Conservation (phyloP, 306 rosid species). For the Glycine latifolia region DNA sequence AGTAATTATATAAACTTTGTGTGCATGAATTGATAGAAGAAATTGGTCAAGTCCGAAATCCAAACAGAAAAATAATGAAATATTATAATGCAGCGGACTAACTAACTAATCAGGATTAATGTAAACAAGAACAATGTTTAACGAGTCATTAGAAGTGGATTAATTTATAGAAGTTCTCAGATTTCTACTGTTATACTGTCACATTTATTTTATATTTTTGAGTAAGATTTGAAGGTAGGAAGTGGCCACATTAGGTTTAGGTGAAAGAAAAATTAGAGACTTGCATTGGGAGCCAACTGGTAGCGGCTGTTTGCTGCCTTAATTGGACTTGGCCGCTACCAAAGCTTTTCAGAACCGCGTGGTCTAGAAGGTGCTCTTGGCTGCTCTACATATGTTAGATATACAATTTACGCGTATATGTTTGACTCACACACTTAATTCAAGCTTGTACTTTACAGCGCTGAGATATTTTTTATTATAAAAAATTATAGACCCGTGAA, state of each 20-base stretch:
- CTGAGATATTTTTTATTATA: not conserved
- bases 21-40: constrained; percentile 43
- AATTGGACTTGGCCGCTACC: constrained; percentile 47
- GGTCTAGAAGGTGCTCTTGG: constrained; percentile 24
- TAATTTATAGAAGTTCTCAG: not conserved
- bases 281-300: constrained; percentile 51
- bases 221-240: constrained; percentile 43
- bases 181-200: constrained; percentile 12
- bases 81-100: constrained; percentile 32
- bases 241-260: constrained; percentile 34
- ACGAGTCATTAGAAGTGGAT: not conserved
- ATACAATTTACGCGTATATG: constrained; percentile 33
- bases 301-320: constrained; percentile 50
- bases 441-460: constrained; percentile 14
- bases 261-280: constrained; percentile 36
- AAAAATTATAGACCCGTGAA: not conserved
- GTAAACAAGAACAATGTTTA: not conserved
- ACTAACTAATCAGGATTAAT: not conserved
- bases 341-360: constrained; percentile 46
- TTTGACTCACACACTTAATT: constrained; percentile 46
- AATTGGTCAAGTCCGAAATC: constrained; percentile 36
- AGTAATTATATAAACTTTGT: not conserved
- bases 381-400: not conserved
- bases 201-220: not conserved
- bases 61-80: not conserved